phyloP scores from a whole-genome alignment of 2,329 filamentous ascomycete species.

The Fusarium hostae region DNA sequence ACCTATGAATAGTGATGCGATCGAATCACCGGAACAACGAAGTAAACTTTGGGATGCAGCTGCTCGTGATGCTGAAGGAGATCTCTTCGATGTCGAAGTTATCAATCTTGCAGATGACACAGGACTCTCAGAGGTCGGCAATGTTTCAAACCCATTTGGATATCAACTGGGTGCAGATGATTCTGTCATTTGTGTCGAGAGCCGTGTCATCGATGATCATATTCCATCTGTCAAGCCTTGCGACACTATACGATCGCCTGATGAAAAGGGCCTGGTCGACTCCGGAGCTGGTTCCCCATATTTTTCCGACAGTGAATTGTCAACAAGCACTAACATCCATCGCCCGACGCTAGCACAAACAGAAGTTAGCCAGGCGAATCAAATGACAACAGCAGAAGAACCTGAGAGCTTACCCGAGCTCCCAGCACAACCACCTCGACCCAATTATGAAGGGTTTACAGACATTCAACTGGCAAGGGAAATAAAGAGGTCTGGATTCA shows the following conservation, averaged over 20 bases:
- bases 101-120: conserved; percentile 66
- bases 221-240: conserved; percentile 41
- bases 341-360: neutral
- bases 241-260: conserved; percentile 37
- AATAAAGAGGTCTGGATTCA: conserved; percentile 76
- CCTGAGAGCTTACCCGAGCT: neutral
- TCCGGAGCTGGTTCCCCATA: conserved; percentile 17
- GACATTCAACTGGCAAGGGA: conserved; percentile 71
- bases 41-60: conserved; percentile 75
- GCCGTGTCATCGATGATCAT: neutral
- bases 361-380: neutral
- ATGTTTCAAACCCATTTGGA: conserved; percentile 54
- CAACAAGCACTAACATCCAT: conserved; percentile 24
- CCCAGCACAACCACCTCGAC: conserved; percentile 47
- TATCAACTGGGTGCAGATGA: conserved; percentile 42
- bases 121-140: conserved; percentile 29
- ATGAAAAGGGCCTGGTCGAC: neutral
- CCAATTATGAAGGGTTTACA: conserved; percentile 70
- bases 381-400: neutral
- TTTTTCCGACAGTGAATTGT: conserved; percentile 39
- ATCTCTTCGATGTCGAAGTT: conserved; percentile 70
- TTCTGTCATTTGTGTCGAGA: neutral
- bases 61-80: conserved; percentile 72
- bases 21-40: conserved; percentile 48
- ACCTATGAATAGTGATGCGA: conserved; percentile 52